These are phyloP conservation scores for Solanum sejunctum DNA, from an alignment of 257 asterid genomes.

Conservation along the genomic window DNA sequence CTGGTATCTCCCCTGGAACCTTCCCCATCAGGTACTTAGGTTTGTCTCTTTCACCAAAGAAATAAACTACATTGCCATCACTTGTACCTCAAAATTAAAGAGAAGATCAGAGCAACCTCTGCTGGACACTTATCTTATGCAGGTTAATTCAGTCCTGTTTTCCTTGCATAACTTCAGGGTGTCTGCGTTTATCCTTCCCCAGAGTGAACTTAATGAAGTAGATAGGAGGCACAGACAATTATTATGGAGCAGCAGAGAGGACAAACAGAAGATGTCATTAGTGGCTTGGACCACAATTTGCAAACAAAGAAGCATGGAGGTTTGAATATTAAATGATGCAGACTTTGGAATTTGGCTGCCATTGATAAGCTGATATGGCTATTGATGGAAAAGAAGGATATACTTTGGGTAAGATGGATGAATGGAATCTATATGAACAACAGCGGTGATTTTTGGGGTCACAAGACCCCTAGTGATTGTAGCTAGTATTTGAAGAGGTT, in stretches of 20 bases:
- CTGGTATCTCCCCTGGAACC: neutral
- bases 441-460: neutral
- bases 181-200: neutral
- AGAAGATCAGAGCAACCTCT: neutral
- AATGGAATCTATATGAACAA: neutral
- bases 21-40: neutral
- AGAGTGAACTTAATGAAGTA: neutral
- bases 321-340: neutral
- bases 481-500: neutral
- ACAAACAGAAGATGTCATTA: neutral
- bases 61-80: neutral
- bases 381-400: neutral
- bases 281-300: neutral
- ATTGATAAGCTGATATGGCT: neutral
- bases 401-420: neutral
- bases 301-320: neutral
- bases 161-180: neutral
- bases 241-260: neutral
- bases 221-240: neutral
- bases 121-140: neutral
- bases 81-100: neutral
- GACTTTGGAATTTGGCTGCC: neutral
- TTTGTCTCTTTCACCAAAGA: neutral
- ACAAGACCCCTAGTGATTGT: neutral
- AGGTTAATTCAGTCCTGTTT: neutral